Conservation (phyloP, 1,284 basidiomycete species). For the Neotropicomus parvogracilis region DNA sequence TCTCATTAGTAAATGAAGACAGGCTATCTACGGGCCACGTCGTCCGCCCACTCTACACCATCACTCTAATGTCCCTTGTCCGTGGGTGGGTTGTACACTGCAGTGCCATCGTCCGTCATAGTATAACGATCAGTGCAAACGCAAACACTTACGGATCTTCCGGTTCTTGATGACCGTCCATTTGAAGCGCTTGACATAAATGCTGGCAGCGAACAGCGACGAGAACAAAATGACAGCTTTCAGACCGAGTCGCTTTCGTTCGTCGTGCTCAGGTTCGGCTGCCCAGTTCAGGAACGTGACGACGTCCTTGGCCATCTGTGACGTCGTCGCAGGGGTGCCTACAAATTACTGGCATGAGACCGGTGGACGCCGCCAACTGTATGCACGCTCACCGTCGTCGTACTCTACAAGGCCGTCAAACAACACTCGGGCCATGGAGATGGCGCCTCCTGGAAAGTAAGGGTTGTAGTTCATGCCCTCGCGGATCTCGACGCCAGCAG, state of each 20-base stretch:
- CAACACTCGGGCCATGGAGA: slow-evolving; percentile 96
- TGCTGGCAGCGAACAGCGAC: slow-evolving; percentile 71
- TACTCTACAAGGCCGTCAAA: slow-evolving; percentile 96
- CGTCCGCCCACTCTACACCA: slow-evolving; percentile 7
- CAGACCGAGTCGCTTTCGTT: slow-evolving; percentile 94
- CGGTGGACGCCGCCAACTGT: not conserved
- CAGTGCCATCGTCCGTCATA: slow-evolving; percentile 10
- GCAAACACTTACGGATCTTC: slow-evolving; percentile 69
- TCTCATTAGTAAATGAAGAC: slow-evolving; percentile 30
- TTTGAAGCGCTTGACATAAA: slow-evolving; percentile 95
- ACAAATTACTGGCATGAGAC: slow-evolving; percentile 8
- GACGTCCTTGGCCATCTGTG: slow-evolving; percentile 99
- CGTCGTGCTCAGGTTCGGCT: slow-evolving; percentile 96
- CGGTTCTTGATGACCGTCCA: slow-evolving; percentile 90
- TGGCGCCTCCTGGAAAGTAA: slow-evolving; percentile 96
- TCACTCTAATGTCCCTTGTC: slow-evolving; percentile 39
- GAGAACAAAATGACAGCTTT: slow-evolving; percentile 92
- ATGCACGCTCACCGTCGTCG: slow-evolving; percentile 66
- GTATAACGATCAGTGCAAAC: not conserved
- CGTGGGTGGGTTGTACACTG: slow-evolving; percentile 54
- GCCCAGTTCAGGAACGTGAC: slow-evolving; percentile 94
- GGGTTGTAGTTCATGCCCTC: slow-evolving; percentile 99
- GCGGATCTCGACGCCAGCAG: slow-evolving; percentile 93
- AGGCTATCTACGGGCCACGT: slow-evolving; percentile 25
- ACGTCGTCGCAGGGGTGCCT: slow-evolving; percentile 95